Evolutionary conservation across 495 filamentous ascomycete genomes (phyloP).

Genomic region (Xylaria sp.): DNA sequence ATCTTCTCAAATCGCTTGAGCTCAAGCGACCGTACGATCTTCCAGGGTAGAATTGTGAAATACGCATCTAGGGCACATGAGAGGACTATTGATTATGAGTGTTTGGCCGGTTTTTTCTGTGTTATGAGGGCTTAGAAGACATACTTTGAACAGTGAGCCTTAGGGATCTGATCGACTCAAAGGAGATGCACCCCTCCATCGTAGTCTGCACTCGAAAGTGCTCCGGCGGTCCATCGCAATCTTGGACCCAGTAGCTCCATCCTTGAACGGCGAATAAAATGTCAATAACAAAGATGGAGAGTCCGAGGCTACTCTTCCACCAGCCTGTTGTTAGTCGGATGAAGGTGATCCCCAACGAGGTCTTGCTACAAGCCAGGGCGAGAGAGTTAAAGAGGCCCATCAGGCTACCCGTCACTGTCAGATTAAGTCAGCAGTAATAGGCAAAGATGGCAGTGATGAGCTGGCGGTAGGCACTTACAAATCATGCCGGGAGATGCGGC

Average conservation of each 20-base stretch:
- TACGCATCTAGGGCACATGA: slow-evolving; percentile 27
- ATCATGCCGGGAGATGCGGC: neutral
- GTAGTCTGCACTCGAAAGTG: slow-evolving; percentile 15
- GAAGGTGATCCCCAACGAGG: slow-evolving; percentile 25
- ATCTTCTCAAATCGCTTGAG: slow-evolving; percentile 28
- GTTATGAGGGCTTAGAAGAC: neutral
- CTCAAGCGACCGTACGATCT: slow-evolving; percentile 24
- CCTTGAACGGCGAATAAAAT: slow-evolving; percentile 22
- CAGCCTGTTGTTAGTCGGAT: slow-evolving; percentile 21
- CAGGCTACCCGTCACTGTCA: slow-evolving; percentile 22
- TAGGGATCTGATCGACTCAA: slow-evolving; percentile 19
- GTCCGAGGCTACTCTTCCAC: slow-evolving; percentile 21
- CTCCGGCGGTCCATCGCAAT: slow-evolving; percentile 22
- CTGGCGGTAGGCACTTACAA: slow-evolving; percentile 4
- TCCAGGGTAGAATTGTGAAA: slow-evolving; percentile 26
- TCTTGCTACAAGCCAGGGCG: slow-evolving; percentile 25
- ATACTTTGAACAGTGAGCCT: slow-evolving; percentile 25
- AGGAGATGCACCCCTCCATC: slow-evolving; percentile 1
- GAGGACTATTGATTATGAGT: slow-evolving; percentile 22
- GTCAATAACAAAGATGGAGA: slow-evolving; percentile 17
- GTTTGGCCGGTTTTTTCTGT: neutral
- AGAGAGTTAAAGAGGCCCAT: slow-evolving; percentile 30
- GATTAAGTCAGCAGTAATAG: neutral
- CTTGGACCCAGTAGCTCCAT: slow-evolving; percentile 30
- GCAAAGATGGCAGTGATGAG: neutral